Conservation (phyloP, 2,329 filamentous ascomycete species). For the Fusarium austroafricanum region DNA sequence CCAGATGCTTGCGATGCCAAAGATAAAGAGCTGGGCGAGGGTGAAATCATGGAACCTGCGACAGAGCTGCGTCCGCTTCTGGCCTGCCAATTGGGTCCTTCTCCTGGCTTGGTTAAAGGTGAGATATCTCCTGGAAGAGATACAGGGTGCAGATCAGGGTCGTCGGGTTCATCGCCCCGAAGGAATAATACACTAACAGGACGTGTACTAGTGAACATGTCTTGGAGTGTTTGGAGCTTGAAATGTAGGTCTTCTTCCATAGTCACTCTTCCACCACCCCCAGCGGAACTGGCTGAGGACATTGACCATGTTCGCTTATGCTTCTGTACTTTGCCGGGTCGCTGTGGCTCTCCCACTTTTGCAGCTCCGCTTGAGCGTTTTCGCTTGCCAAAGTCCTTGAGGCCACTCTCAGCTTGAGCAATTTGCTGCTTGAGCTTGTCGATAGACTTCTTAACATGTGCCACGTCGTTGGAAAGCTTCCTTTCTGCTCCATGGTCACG, state of each 20-base stretch:
- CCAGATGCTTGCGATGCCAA: constrained; percentile 67
- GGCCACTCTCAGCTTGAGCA: constrained; percentile 75
- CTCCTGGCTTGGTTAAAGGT: constrained; percentile 67
- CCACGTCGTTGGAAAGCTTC: constrained; percentile 93
- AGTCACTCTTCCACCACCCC: constrained; percentile 59
- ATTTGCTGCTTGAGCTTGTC: constrained; percentile 97
- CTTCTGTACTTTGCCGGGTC: constrained; percentile 86
- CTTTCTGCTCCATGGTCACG: constrained; percentile 95
- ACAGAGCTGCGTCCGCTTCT: constrained; percentile 68
- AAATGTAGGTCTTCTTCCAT: constrained; percentile 81
- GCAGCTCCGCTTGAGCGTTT: constrained; percentile 65
- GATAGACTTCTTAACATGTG: constrained; percentile 95
- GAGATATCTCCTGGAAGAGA: constrained; percentile 74
- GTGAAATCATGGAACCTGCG: constrained; percentile 72
- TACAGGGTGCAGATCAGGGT: constrained; percentile 83
- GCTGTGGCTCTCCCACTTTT: constrained; percentile 63
- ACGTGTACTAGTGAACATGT: constrained; percentile 89
- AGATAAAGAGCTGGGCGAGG: constrained; percentile 74
- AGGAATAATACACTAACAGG: constrained; percentile 83
- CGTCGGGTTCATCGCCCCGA: constrained; percentile 80
- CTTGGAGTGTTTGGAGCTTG: constrained; percentile 82
- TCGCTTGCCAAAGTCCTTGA: constrained; percentile 75
- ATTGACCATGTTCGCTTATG: constrained; percentile 97
- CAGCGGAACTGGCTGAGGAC: constrained; percentile 78
- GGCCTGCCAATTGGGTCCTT: constrained; percentile 62